Evolutionary conservation across 2,329 filamentous ascomycete genomes (phyloP).

Genomic region (Colletotrichum truncatum): DNA sequence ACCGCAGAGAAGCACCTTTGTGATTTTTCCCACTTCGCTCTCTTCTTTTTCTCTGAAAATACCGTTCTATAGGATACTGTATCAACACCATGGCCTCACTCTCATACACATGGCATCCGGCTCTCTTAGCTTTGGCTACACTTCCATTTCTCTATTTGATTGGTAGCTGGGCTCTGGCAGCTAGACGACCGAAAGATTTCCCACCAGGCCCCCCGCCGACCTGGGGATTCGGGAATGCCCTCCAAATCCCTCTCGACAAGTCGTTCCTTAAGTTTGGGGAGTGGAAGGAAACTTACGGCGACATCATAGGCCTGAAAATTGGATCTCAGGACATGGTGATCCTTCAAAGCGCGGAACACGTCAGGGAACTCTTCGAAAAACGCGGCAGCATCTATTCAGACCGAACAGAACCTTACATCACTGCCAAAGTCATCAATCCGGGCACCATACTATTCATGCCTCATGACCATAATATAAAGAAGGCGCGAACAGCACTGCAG

Average conservation of each 20-base stretch:
- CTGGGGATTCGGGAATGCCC: constrained; percentile 37
- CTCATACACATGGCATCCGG: background rate
- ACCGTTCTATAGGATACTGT: too few species aligned
- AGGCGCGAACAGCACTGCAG: constrained; percentile 14
- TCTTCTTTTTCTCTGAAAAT: too few species aligned
- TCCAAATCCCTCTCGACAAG: constrained; percentile 36
- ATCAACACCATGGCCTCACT: background rate
- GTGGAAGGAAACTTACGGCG: constrained; percentile 45
- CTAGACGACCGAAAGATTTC: constrained; percentile 22
- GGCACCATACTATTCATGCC: constrained; percentile 10
- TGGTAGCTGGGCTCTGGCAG: background rate
- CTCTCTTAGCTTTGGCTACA: background rate
- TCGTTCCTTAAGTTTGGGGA: constrained; percentile 39
- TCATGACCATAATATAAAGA: constrained; percentile 16
- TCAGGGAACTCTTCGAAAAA: constrained; percentile 47
- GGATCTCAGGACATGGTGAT: constrained; percentile 43
- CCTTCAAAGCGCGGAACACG: constrained; percentile 41
- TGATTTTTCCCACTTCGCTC: too few species aligned
- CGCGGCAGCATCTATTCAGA: constrained; percentile 48
- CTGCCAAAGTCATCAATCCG: constrained; percentile 35
- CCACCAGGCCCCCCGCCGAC: constrained; percentile 34
- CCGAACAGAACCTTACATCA: constrained; percentile 40
- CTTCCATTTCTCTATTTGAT: background rate
- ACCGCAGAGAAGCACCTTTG: too few species aligned
- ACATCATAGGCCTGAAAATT: constrained; percentile 42